A percentile compares a stretch with the other conserved stretches of the same genome.
Evolutionary conservation across 257 asterid species (phyloP).

Genomic region (Rauvolfia tetraphylla): DNA sequence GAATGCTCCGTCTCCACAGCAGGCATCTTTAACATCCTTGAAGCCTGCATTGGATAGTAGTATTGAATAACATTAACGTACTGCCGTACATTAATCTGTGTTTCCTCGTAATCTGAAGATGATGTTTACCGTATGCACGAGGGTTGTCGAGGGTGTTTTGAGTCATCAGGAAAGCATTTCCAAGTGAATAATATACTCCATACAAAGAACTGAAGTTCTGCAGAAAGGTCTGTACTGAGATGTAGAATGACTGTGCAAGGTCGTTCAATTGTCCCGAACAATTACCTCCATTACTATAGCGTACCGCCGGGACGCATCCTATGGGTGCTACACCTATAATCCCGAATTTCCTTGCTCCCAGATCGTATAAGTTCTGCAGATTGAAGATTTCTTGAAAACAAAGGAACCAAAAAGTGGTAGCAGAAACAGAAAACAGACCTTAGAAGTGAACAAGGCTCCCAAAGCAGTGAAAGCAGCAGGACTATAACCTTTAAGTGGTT

Average conservation of each 20-base stretch:
- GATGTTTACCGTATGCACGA: slow-evolving; percentile 16
- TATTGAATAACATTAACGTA: not conserved
- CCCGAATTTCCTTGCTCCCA: slow-evolving; percentile 65
- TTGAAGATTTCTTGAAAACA: not conserved
- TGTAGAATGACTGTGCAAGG: slow-evolving; percentile 37
- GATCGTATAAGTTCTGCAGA: slow-evolving; percentile 38
- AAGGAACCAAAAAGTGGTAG: not conserved
- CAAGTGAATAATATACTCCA: slow-evolving; percentile 43
- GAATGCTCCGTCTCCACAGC: slow-evolving; percentile 51
- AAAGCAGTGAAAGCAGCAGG: not conserved
- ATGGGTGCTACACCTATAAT: slow-evolving; percentile 41
- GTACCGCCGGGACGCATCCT: slow-evolving; percentile 47
- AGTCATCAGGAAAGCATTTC: slow-evolving; percentile 45
- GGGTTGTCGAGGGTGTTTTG: slow-evolving; percentile 35
- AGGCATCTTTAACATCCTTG: slow-evolving; percentile 35
- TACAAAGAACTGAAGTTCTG: slow-evolving; percentile 31
- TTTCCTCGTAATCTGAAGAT: not conserved
- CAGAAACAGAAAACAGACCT: not conserved
- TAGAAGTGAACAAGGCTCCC: not conserved
- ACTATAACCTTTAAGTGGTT: slow-evolving; percentile 33
- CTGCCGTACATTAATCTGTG: not conserved
- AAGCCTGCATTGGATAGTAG: slow-evolving; percentile 18
- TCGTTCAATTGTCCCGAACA: slow-evolving; percentile 36
- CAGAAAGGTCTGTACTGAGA: slow-evolving; percentile 27
- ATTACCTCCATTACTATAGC: slow-evolving; percentile 19